A percentile compares a stretch with the other conserved stretches of the same genome.
phyloP scores from a whole-genome alignment of 2,329 filamentous ascomycete species.

The Cercospora brassicicola region DNA sequence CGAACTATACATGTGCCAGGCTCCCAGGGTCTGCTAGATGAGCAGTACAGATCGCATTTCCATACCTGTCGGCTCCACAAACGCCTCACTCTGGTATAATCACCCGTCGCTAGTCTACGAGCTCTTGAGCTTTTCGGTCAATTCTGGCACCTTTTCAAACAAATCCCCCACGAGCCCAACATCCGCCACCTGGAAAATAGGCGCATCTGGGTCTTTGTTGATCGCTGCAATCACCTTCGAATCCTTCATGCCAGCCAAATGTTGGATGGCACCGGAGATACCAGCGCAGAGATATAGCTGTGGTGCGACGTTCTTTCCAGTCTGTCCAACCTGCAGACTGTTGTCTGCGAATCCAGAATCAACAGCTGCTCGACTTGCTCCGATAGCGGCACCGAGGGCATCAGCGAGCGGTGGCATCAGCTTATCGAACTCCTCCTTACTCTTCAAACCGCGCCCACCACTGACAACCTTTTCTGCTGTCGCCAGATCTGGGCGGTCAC shows the following conservation, averaged over 20 bases:
- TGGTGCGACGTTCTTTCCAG: slow-evolving; percentile 96
- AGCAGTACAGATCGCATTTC: not conserved
- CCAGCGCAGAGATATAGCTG: slow-evolving; percentile 93
- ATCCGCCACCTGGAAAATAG: slow-evolving; percentile 97
- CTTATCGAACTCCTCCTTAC: slow-evolving; percentile 94
- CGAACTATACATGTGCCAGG: not conserved
- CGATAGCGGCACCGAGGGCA: slow-evolving; percentile 89
- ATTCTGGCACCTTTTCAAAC: slow-evolving; percentile 91
- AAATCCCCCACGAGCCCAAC: slow-evolving; percentile 93
- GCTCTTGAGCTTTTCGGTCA: slow-evolving; percentile 87
- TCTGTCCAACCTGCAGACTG: slow-evolving; percentile 96
- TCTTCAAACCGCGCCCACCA: slow-evolving; percentile 91
- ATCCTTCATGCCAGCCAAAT: slow-evolving; percentile 99
- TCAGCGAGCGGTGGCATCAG: slow-evolving; percentile 92
- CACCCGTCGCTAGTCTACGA: slow-evolving; percentile 14
- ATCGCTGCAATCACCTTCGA: slow-evolving; percentile 99
- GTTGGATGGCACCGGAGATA: slow-evolving; percentile 96
- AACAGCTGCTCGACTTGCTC: slow-evolving; percentile 89
- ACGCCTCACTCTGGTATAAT: not conserved
- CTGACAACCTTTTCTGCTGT: slow-evolving; percentile 90
- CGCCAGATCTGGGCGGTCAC: slow-evolving; percentile 86
- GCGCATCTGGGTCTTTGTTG: slow-evolving; percentile 95
- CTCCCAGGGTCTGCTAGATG: not conserved
- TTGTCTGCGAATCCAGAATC: slow-evolving; percentile 98
- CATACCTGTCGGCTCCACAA: slow-evolving; percentile 1